Evolutionary conservation across 768 basidiomycete genomes (phyloP).

Genomic region (Rhizopogon vulgaris): DNA sequence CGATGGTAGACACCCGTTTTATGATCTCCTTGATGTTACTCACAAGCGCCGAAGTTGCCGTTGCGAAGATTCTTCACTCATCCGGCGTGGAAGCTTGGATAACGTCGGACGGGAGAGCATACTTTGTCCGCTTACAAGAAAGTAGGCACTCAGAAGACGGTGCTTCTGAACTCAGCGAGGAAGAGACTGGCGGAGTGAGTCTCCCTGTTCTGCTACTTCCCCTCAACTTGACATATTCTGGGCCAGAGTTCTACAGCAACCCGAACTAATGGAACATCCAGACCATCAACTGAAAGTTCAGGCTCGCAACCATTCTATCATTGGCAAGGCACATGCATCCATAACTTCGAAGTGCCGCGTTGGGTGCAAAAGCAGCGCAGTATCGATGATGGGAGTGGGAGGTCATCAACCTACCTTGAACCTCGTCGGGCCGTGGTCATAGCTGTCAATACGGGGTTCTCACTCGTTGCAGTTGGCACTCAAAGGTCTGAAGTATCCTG

Average conservation of each 20-base stretch:
- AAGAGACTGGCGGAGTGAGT: constrained; percentile 42
- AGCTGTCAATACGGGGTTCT: constrained; percentile 75
- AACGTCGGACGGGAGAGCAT: constrained; percentile 78
- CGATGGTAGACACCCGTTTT: constrained; percentile 44
- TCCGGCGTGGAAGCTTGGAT: constrained; percentile 76
- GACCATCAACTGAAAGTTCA: constrained; percentile 5
- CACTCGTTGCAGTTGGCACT: constrained; percentile 76
- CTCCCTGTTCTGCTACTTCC: neutral
- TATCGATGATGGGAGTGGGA: constrained; percentile 39
- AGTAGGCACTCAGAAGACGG: constrained; percentile 10
- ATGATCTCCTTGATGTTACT: neutral
- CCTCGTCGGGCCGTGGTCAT: constrained; percentile 59
- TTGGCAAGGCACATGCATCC: constrained; percentile 80
- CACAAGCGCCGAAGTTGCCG: constrained; percentile 41
- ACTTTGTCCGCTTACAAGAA: constrained; percentile 65
- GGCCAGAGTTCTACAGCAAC: constrained; percentile 7
- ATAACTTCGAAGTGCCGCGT: constrained; percentile 64
- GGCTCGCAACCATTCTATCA: constrained; percentile 9
- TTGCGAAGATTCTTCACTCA: constrained; percentile 57
- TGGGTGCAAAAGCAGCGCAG: constrained; percentile 76
- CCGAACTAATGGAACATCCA: constrained; percentile 6
- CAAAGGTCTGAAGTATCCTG: constrained; percentile 38
- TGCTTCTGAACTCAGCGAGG: constrained; percentile 34
- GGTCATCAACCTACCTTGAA: constrained; percentile 45
- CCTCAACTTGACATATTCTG: neutral